Evolutionary conservation across 768 basidiomycete species (phyloP).

Genomic region (Panaeolus cyanescens): DNA sequence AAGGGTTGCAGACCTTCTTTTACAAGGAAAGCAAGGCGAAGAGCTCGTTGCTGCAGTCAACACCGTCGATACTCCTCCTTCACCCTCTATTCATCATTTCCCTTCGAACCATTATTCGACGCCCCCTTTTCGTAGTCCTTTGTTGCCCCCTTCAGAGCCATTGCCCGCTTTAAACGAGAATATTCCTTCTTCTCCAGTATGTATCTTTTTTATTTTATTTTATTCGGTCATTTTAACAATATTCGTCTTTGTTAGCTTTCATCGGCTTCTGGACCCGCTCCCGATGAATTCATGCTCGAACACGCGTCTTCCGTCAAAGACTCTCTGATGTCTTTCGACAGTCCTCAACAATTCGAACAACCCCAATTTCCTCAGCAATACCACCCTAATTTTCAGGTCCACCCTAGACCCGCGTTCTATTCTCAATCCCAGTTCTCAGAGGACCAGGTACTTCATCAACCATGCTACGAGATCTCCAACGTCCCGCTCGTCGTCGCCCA

Average conservation of each 20-base stretch:
- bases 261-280: not conserved
- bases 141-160: conserved; percentile 22
- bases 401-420: not conserved
- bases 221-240: not conserved
- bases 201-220: not conserved
- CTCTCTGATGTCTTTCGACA: not conserved
- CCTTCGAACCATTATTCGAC: not conserved
- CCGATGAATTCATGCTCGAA: not conserved
- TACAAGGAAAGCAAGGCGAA: conserved; percentile 49
- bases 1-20: conserved; percentile 49
- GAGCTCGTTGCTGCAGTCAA: conserved; percentile 48
- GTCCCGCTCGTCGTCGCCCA: not conserved
- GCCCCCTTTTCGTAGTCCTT: conserved; percentile 31
- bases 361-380: not conserved
- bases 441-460: not conserved
- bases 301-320: not conserved
- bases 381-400: not conserved
- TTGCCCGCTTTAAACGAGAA: not conserved
- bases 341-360: not conserved
- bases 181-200: not conserved
- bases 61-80: not conserved
- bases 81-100: not conserved
- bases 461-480: not conserved
- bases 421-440: not conserved
- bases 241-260: not conserved